A percentile compares a stretch with the other conserved stretches of the same genome.
Evolutionary conservation across 352 stramenopile genomes (phyloP).

Genomic region (Pythium aphanidermatum): DNA sequence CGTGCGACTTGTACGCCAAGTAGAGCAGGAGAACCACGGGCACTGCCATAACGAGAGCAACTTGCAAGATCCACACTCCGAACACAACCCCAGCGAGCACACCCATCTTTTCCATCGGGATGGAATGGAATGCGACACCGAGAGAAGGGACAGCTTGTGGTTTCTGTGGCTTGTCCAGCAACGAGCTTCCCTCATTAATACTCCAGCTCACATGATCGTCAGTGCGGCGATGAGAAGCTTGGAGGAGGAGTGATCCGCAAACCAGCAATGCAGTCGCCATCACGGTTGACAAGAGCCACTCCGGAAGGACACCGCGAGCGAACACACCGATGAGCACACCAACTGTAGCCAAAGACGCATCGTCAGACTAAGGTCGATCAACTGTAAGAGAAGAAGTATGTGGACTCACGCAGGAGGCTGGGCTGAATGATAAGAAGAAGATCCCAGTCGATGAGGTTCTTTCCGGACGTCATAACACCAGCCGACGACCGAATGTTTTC

Average conservation of each 20-base stretch:
- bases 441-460: slow-evolving; percentile 18
- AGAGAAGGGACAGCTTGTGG: slow-evolving; percentile 5
- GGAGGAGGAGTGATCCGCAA: slow-evolving; percentile 18
- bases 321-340: slow-evolving; percentile 15
- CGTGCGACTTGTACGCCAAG: slow-evolving; percentile 20
- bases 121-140: slow-evolving; percentile 8
- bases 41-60: slow-evolving; percentile 13
- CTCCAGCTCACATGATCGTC: slow-evolving; percentile 4
- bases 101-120: slow-evolving; percentile 13
- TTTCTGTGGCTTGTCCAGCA: slow-evolving; percentile 3
- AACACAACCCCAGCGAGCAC: slow-evolving; percentile 18
- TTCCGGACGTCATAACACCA: neutral
- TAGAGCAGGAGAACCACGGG: slow-evolving; percentile 17
- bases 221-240: slow-evolving; percentile 14
- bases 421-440: slow-evolving; percentile 16
- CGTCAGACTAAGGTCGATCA: neutral
- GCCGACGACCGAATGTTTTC: slow-evolving; percentile 11
- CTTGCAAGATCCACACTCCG: slow-evolving; percentile 11
- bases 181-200: slow-evolving; percentile 18
- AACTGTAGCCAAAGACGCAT: slow-evolving; percentile 2
- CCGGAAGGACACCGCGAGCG: slow-evolving; percentile 7
- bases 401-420: slow-evolving; percentile 10
- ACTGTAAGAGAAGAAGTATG: neutral
- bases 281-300: slow-evolving; percentile 14
- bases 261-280: slow-evolving; percentile 15